phyloP scores from a whole-genome alignment of 352 stramenopile species.

The Peronosclerospora sorghi region DNA sequence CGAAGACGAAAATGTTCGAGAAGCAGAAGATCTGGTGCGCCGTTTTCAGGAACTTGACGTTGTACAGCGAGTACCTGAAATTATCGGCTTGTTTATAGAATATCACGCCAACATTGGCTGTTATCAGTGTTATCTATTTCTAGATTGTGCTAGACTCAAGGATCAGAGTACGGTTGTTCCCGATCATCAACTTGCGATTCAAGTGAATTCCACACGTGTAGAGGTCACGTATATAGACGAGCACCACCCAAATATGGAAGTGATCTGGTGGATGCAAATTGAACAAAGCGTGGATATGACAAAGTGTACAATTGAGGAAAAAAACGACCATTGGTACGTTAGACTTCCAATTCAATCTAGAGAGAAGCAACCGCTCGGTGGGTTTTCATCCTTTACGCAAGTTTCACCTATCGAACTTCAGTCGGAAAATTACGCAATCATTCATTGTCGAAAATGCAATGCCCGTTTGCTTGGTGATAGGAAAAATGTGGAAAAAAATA shows the following conservation, averaged over 20 bases:
- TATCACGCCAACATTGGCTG: slow-evolving; percentile 77
- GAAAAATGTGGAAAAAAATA: background rate
- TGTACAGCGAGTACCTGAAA: slow-evolving; percentile 5
- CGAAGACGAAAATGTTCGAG: slow-evolving; percentile 25
- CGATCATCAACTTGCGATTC: slow-evolving; percentile 19
- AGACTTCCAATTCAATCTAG: slow-evolving; percentile 38
- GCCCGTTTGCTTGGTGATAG: slow-evolving; percentile 2
- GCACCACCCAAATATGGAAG: background rate
- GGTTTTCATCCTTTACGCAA: slow-evolving; percentile 50
- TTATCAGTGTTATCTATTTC: slow-evolving; percentile 64
- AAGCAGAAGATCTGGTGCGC: slow-evolving; percentile 12
- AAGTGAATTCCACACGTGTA: slow-evolving; percentile 28
- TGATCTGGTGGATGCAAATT: slow-evolving; percentile 42
- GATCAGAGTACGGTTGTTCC: slow-evolving; percentile 8
- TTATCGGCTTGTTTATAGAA: slow-evolving; percentile 39
- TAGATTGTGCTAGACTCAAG: slow-evolving; percentile 7
- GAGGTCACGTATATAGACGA: slow-evolving; percentile 13
- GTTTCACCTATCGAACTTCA: slow-evolving; percentile 32
- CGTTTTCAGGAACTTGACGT: slow-evolving; percentile 18
- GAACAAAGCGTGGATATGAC: slow-evolving; percentile 41
- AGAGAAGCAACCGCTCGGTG: slow-evolving; percentile 37
- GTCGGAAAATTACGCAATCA: slow-evolving; percentile 24
- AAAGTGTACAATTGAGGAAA: slow-evolving; percentile 23
- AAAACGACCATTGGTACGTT: slow-evolving; percentile 54
- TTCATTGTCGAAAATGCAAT: slow-evolving; percentile 39